Percentiles rank a stretch among this genome's conserved stretches.
These are phyloP conservation scores for Neonectria punicea DNA, from an alignment of 2,329 filamentous ascomycete species.

Conservation along the genomic window DNA sequence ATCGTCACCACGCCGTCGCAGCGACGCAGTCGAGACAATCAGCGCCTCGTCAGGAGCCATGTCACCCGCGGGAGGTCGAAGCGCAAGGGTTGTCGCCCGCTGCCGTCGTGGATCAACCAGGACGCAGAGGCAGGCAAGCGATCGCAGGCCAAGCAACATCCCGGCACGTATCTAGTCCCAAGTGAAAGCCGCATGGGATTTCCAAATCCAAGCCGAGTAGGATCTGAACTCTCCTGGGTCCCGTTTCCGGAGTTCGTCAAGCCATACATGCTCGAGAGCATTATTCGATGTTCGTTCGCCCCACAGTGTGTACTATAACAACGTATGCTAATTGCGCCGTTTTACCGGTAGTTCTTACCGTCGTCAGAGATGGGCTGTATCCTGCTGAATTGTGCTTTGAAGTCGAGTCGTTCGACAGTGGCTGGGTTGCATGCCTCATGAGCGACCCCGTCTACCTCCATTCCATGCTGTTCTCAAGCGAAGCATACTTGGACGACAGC, in stretches of 20 bases:
- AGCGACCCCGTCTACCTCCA: slow-evolving; percentile 33
- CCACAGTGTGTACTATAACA: background rate
- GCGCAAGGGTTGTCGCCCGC: background rate
- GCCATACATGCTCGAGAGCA: slow-evolving; percentile 34
- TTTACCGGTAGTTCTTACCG: background rate
- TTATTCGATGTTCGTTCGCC: slow-evolving; percentile 23
- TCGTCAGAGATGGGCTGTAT: slow-evolving; percentile 26
- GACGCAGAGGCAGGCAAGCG: background rate
- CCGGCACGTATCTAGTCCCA: background rate
- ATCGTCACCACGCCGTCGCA: slow-evolving; percentile 13
- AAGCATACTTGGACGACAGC: slow-evolving; percentile 25
- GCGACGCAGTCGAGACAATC: background rate
- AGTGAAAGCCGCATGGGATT: slow-evolving; percentile 26
- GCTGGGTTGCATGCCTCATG: slow-evolving; percentile 31
- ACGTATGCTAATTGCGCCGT: background rate
- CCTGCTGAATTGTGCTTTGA: slow-evolving; percentile 34
- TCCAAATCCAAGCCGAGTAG: slow-evolving; percentile 26
- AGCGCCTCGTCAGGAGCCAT: slow-evolving; percentile 25
- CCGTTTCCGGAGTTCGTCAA: slow-evolving; percentile 33
- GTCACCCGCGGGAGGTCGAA: background rate
- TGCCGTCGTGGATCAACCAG: slow-evolving; percentile 32
- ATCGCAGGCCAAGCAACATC: background rate
- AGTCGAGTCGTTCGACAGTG: slow-evolving; percentile 22
- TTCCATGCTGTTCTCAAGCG: slow-evolving; percentile 26
- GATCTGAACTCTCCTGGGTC: slow-evolving; percentile 29